Evolutionary conservation across 2,329 filamentous ascomycete species (phyloP), one percentile per base, ranked within the genome.

Genomic region (Aureobasidium uvarum): DNA sequence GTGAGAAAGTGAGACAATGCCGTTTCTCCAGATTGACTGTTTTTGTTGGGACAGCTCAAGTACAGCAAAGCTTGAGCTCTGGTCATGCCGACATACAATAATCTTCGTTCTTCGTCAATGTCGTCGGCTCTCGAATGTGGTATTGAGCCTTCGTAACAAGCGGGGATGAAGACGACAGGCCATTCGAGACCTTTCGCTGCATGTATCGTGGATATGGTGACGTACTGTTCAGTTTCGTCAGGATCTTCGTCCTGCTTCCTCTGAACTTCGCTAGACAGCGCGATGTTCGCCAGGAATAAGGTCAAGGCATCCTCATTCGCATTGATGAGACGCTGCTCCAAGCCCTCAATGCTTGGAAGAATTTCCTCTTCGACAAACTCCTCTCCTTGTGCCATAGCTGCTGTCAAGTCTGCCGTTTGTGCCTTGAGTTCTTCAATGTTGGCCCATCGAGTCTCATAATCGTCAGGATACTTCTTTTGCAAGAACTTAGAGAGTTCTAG

Each of bases 21-120:
- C 0, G 88, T 86, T 66, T 86, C 81, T 69, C 87, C 83, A 31
- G 79, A 75, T 65, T 85, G 83, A 8, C 88, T 86, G 67, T 86
- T 88, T 70, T 86, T 87, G 43, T 88, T 76, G 0, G 93, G 91
- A 69, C 86, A 91, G 74, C 92, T 96, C 64, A 98, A 81, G 71
- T 96, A 96, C 1, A 99, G 79, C 36, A 98, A 78, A 0, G 86
- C 88, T 74, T 98, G 89, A 7, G 95, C 94, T 74, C 94, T 84
- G 3, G 94, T 99, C 93, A 99, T 98, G 33, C 93, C 94, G 16
- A 99, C 95, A 72, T 98, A 99, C 0, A 99, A 81, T 52, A 99
- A 78, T 33, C 94, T 84, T 66, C 95, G 84, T 75, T 99, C 94
- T 76, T 99, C 94, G 65, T 94, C 89, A 3, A 84, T 82, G 73